Conservation (phyloP, 2,329 filamentous ascomycete genomes). For the Talaromyces sp. region DNA sequence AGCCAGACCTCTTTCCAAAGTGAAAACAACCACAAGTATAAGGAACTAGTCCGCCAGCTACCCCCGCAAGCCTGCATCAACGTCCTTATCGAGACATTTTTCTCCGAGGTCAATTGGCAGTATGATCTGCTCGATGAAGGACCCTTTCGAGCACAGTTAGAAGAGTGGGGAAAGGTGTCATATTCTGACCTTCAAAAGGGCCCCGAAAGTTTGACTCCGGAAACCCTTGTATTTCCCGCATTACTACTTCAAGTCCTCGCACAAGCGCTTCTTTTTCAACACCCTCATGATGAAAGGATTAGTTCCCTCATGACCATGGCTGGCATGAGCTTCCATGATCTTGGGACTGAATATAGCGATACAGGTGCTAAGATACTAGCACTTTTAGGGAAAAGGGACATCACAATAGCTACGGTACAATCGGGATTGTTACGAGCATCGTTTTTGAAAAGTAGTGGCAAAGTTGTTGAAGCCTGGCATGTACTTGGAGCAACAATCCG, state of each 20-base stretch:
- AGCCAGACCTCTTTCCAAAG: not conserved
- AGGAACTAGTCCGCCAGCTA: conserved; percentile 9
- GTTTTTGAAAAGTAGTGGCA: conserved; percentile 17
- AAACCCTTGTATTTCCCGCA: conserved; percentile 13
- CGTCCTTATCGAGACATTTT: conserved; percentile 11
- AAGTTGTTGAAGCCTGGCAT: conserved; percentile 18
- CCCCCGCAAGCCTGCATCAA: conserved; percentile 10
- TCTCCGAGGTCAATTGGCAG: conserved; percentile 13
- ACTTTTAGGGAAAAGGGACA: conserved; percentile 12
- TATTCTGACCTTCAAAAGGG: conserved; percentile 11
- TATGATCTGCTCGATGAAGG: conserved; percentile 14
- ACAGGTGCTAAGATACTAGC: conserved; percentile 8
- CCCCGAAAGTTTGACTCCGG: not conserved
- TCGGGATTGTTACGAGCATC: conserved; percentile 14
- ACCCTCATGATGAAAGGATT: conserved; percentile 9
- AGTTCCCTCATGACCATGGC: conserved; percentile 5
- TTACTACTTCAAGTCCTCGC: conserved; percentile 16
- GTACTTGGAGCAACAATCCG: conserved; percentile 14
- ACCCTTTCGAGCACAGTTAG: conserved; percentile 7
- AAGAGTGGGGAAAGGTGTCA: conserved; percentile 10
- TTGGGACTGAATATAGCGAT: conserved; percentile 13
- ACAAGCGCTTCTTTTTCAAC: conserved; percentile 13
- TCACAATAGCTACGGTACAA: conserved; percentile 13
- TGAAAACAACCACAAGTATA: conserved; percentile 6
- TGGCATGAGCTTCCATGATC: conserved; percentile 14